Evolutionary conservation across 768 basidiomycete species (phyloP).

Genomic region (Suillus fuscotomentosus): DNA sequence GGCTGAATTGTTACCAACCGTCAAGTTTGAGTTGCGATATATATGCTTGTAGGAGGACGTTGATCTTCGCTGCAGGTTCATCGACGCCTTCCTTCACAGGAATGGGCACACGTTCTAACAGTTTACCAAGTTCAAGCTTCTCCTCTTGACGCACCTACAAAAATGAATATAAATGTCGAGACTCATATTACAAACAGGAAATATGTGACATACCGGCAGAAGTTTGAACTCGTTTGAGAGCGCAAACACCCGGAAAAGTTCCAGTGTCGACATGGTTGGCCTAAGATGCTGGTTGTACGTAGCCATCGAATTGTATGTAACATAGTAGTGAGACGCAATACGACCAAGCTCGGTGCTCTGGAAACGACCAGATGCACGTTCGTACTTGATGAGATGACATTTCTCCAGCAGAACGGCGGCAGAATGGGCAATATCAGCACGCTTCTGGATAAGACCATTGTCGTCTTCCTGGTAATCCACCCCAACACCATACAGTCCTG

Average conservation of each 20-base stretch:
- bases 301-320: slow-evolving; percentile 94
- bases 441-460: slow-evolving; percentile 80
- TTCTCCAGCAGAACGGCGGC: slow-evolving; percentile 94
- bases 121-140: slow-evolving; percentile 86
- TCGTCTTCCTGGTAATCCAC: slow-evolving; percentile 92
- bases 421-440: slow-evolving; percentile 90
- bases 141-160: slow-evolving; percentile 69
- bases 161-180: background rate
- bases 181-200: background rate
- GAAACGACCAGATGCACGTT: slow-evolving; percentile 83
- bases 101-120: slow-evolving; percentile 93
- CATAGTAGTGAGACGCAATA: slow-evolving; percentile 95
- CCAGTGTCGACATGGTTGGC: slow-evolving; percentile 82
- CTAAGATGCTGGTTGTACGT: slow-evolving; percentile 93
- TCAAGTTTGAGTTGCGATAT: slow-evolving; percentile 94
- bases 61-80: slow-evolving; percentile 96
- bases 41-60: slow-evolving; percentile 92
- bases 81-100: slow-evolving; percentile 97
- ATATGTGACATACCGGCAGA: slow-evolving; percentile 56
- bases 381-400: slow-evolving; percentile 92
- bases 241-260: slow-evolving; percentile 94
- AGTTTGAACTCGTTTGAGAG: slow-evolving; percentile 95
- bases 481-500: slow-evolving; percentile 83
- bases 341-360: slow-evolving; percentile 91
- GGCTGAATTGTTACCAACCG: slow-evolving; percentile 37